A percentile compares a stretch with the other conserved stretches of the same genome.
Conservation (phyloP, 805 yeast species). For the Candida suzukii region DNA sequence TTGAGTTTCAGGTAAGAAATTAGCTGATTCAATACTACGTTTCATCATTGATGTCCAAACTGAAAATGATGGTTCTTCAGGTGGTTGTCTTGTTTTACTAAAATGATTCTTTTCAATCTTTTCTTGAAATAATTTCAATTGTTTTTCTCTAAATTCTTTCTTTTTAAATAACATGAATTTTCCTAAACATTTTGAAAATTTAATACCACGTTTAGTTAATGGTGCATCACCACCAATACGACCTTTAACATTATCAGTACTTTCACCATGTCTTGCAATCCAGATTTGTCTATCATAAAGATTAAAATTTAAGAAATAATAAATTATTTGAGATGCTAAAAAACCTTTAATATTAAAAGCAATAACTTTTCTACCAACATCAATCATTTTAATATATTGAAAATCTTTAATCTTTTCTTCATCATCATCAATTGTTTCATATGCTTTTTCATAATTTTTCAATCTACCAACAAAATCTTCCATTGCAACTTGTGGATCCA, state of each 20-base stretch:
- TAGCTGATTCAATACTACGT: slow-evolving; percentile 74
- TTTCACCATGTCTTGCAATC: slow-evolving; percentile 94
- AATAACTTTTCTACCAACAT: slow-evolving; percentile 90
- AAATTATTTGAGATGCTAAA: slow-evolving; percentile 87
- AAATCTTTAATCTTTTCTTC: slow-evolving; percentile 56
- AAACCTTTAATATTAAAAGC: slow-evolving; percentile 85
- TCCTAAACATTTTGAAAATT: slow-evolving; percentile 66
- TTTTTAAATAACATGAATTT: slow-evolving; percentile 69
- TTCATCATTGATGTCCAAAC: slow-evolving; percentile 90
- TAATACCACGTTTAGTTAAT: slow-evolving; percentile 71
- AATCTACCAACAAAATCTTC: slow-evolving; percentile 78
- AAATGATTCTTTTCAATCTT: slow-evolving; percentile 30
- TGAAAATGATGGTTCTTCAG: slow-evolving; percentile 69
- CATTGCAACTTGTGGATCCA: slow-evolving; percentile 78
- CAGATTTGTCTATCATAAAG: slow-evolving; percentile 85
- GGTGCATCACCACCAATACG: slow-evolving; percentile 88
- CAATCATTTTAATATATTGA: slow-evolving; percentile 92
- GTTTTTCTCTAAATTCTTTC: slow-evolving; percentile 56
- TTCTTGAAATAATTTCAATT: slow-evolving; percentile 45
- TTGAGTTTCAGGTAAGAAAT: slow-evolving; percentile 62
- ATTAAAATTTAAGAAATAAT: slow-evolving; percentile 83
- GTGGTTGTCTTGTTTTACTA: slow-evolving; percentile 17
- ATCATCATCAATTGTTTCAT: slow-evolving; percentile 78
- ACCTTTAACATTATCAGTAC: slow-evolving; percentile 77
- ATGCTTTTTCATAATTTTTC: slow-evolving; percentile 78